These are phyloP conservation scores for Senna siamea DNA, from an alignment of 306 rosid genomes.

Conservation along the genomic window DNA sequence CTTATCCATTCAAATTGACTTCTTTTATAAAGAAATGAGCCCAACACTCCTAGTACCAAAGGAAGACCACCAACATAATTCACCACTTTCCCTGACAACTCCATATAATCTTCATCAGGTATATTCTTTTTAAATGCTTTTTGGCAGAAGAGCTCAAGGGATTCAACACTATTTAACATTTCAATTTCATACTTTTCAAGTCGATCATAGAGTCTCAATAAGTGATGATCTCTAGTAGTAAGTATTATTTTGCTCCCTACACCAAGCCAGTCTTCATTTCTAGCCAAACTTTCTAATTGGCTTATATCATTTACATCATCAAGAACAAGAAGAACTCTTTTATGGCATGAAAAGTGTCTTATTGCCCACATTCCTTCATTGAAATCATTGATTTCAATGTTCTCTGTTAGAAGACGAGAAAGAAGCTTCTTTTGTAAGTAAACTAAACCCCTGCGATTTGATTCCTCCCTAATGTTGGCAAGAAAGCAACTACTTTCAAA, in stretches of 20 bases:
- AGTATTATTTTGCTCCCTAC: background rate
- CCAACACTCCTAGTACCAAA: background rate
- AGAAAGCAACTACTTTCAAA: background rate
- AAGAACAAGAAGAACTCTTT: background rate
- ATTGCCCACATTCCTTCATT: background rate
- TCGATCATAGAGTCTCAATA: background rate
- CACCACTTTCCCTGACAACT: background rate
- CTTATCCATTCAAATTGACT: background rate
- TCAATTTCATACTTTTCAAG: background rate
- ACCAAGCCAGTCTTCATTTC: slow-evolving; percentile 1
- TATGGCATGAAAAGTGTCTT: too few species aligned
- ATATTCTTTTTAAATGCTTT: background rate
- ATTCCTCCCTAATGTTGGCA: background rate
- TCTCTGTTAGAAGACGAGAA: background rate
- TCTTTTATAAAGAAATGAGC: background rate
- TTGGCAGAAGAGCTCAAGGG: background rate
- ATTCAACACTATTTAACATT: background rate
- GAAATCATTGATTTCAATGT: background rate
- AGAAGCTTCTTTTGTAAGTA: background rate
- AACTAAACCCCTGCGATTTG: background rate
- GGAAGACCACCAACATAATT: background rate
- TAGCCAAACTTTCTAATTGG: background rate
- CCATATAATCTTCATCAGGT: background rate
- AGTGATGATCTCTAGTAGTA: background rate
- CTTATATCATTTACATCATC: background rate